Evolutionary conservation across 257 asterid species (phyloP).

Genomic region (Paulownia fortunei): DNA sequence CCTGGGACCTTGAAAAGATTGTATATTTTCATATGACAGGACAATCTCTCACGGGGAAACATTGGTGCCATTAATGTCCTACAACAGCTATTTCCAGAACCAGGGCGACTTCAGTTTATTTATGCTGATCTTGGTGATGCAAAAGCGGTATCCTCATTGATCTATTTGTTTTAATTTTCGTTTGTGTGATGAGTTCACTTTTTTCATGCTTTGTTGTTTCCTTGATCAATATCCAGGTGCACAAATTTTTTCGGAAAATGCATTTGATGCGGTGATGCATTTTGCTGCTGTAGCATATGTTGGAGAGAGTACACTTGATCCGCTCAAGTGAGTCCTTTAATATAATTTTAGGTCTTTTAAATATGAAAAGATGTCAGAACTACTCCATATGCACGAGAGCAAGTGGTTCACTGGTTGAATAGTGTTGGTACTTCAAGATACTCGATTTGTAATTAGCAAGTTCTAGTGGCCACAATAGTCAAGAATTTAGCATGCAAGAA

Average conservation of each 20-base stretch:
- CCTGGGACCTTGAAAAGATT: slow-evolving; percentile 8
- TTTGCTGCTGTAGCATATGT: slow-evolving; percentile 98
- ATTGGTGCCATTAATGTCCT: slow-evolving; percentile 77
- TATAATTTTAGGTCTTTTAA: not conserved
- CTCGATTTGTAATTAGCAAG: not conserved
- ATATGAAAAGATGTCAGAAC: not conserved
- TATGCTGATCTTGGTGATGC: slow-evolving; percentile 91
- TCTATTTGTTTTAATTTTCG: slow-evolving; percentile 5
- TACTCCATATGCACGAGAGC: slow-evolving; percentile 9
- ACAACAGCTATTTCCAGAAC: slow-evolving; percentile 82
- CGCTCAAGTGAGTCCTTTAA: slow-evolving; percentile 66
- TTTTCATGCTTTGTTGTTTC: slow-evolving; percentile 19
- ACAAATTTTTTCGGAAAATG: slow-evolving; percentile 67
- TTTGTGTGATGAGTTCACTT: slow-evolving; percentile 18
- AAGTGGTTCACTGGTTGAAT: not conserved
- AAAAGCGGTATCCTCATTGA: slow-evolving; percentile 60
- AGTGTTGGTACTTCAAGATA: not conserved
- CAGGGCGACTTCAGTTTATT: slow-evolving; percentile 91
- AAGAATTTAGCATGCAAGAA: not conserved
- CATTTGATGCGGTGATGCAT: slow-evolving; percentile 85
- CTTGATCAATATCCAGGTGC: slow-evolving; percentile 59
- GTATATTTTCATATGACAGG: slow-evolving; percentile 46
- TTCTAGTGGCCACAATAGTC: not conserved
- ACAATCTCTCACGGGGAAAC: slow-evolving; percentile 93
- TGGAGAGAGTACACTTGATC: slow-evolving; percentile 93